Base-by-base conservation (phyloP, 192 early-diverging fungal genomes). In the Gonapodya sp. region DNA sequence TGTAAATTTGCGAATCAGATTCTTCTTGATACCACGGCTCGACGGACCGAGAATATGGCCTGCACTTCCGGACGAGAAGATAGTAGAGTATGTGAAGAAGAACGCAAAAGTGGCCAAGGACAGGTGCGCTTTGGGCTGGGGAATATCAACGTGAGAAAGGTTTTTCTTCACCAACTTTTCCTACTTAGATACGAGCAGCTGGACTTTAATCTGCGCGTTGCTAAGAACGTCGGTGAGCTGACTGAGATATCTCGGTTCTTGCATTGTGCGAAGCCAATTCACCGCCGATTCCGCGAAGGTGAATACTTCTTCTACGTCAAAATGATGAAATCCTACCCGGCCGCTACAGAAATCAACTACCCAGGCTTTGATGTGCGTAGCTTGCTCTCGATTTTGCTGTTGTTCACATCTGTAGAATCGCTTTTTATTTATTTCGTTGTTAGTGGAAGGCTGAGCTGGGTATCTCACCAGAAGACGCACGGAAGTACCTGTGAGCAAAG, bases 381-480 rank as follows among this genome's bases (percentile, higher is more conserved):
- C n/a, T n/a, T n/a, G n/a, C n/a, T n/a, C n/a, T n/a, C n/a, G n/a
- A n/a, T n/a, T n/a, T n/a, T n/a, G n/a, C n/a, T n/a, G n/a, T n/a
- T n/a, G n/a, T n/a, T n/a, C n/a, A n/a, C n/a, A n/a, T n/a, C n/a
- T n/a, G n/a, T n/a, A n/a, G n/a, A n/a, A n/a, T n/a, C n/a, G n/a
- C n/a, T n/a, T n/a, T n/a, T n/a, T n/a, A n/a, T n/a, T n/a, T n/a
- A n/a, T n/a, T n/a, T n/a, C n/a, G n/a, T n/a, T n/a, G n/a, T n/a
- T n/a, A n/a, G n/a, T 77, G 75, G 75, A 77, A 34, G 34, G 75
- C 75, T 8, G 75, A 77, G 75, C 75, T 77, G 30, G 75, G 75
- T 31, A 34, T 77, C 75, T 31, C 8, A 8, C 75, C 75, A 31
- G 75, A 77, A 34, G 75, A 77, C 75, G 75, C 75, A 16, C 16